Evolutionary conservation across 2,329 filamentous ascomycete genomes (phyloP).

Genomic region (Claviceps arundinis): DNA sequence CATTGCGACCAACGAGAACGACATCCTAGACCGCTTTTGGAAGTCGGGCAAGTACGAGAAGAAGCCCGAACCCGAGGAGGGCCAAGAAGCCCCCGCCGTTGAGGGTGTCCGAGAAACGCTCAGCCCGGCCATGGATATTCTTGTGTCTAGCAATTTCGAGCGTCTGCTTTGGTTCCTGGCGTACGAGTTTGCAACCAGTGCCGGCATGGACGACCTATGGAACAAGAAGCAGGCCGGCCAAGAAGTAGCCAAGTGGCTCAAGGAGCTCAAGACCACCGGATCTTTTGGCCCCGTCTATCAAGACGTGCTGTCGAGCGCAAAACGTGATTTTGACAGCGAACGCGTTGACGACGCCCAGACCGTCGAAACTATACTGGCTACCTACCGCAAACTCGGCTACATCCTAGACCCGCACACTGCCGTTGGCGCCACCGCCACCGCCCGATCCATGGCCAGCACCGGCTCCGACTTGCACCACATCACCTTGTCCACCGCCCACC

Average conservation of each 20-base stretch:
- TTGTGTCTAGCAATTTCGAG: conserved; percentile 95
- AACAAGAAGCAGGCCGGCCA: conserved; percentile 59
- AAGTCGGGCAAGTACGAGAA: conserved; percentile 83
- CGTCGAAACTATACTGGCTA: conserved; percentile 45
- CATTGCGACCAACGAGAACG: conserved; percentile 93
- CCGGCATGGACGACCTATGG: conserved; percentile 50
- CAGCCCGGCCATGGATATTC: conserved; percentile 93
- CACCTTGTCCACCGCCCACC: conserved; percentile 83
- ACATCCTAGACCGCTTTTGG: conserved; percentile 94
- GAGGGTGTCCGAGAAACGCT: conserved; percentile 81
- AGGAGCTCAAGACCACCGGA: conserved; percentile 65
- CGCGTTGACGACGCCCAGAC: conserved; percentile 54
- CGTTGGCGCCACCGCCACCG: conserved; percentile 67
- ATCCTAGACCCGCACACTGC: conserved; percentile 88
- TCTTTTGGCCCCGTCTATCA: conserved; percentile 67
- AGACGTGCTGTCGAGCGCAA: conserved; percentile 58
- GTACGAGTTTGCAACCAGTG: conserved; percentile 50
- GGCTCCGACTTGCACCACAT: conserved; percentile 52
- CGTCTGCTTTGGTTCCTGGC: conserved; percentile 87
- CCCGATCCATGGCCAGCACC: conserved; percentile 49
- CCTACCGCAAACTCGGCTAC: conserved; percentile 52
- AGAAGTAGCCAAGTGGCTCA: conserved; percentile 66
- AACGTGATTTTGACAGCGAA: conserved; percentile 70
- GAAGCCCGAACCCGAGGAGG: conserved; percentile 38
- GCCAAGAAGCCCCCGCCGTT: conserved; percentile 38